Evolutionary conservation across 768 basidiomycete genomes (phyloP).

Genomic region (Hygrophorus russula): DNA sequence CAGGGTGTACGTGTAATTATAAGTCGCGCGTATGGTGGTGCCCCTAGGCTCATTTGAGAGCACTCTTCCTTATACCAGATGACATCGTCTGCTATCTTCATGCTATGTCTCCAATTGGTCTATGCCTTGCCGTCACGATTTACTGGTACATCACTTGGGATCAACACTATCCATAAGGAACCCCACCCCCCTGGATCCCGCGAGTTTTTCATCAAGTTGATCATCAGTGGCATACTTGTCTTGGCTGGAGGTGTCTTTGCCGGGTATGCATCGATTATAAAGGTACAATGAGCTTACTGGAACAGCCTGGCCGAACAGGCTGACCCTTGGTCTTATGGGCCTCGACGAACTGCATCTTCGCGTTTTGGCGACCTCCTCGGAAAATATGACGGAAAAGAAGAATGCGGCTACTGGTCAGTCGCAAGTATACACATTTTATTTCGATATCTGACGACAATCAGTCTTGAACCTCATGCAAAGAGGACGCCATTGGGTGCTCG

Average conservation of each 20-base stretch:
- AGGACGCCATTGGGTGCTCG: slow-evolving; percentile 90
- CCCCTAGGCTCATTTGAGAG: too few relatives aligned
- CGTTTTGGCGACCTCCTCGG: slow-evolving; percentile 74
- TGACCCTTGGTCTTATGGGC: slow-evolving; percentile 91
- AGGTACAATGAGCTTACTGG: neutral
- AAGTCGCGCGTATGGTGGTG: too few relatives aligned
- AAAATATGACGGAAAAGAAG: slow-evolving; percentile 50
- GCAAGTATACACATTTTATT: neutral
- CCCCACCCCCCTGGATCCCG: slow-evolving; percentile 30
- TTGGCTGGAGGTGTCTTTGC: slow-evolving; percentile 87
- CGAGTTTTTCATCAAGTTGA: slow-evolving; percentile 67
- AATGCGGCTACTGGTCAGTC: slow-evolving; percentile 60
- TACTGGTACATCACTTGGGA: neutral
- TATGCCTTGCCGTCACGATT: slow-evolving; percentile 4
- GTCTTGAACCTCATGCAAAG: slow-evolving; percentile 45
- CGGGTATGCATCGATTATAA: slow-evolving; percentile 41
- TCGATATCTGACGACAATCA: slow-evolving; percentile 11
- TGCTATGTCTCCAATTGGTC: neutral
- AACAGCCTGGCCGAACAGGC: slow-evolving; percentile 24
- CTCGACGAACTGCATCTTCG: slow-evolving; percentile 85
- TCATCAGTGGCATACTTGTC: slow-evolving; percentile 58
- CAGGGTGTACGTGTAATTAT: too few relatives aligned
- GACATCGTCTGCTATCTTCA: neutral
- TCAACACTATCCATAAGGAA: neutral
- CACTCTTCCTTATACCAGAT: too few relatives aligned